Evolutionary conservation across 768 basidiomycete species (phyloP), one percentile per base, ranked within the genome.

Genomic region (Auricularia sp.): DNA sequence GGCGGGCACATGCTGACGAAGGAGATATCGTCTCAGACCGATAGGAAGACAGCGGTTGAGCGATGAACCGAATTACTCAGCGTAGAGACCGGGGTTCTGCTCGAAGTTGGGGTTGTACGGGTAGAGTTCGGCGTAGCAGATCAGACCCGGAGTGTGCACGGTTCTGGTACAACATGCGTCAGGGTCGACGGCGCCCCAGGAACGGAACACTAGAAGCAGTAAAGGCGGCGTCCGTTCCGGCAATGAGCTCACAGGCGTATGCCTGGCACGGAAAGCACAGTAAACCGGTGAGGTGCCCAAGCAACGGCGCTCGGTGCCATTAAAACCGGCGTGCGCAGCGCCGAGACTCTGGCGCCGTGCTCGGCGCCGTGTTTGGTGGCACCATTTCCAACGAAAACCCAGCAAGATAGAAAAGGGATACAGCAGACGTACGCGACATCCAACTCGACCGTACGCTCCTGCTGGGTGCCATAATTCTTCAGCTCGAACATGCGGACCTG

Each of bases 81-180:
- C n/a, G 54, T n/a, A 54, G 7, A 54, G 18, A 7, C 6, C 7
- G n/a, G 54, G 54, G n/a, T 54, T 10, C 11, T 54, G 7, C 8
- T 54, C 54, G 18, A n/a, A 54, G n/a, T 54, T 18, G 18, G 54
- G 54, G 54, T 54, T 54, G 54, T 54, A 54, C 54, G 54, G 54
- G 54, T 54, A 54, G n/a, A 54, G 54, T 18, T 54, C 54, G 54
- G 54, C 54, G 54, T 54, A 54, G 54, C 54, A 54, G 54, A 54
- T 54, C 11, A 54, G 54, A 11, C 54, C 54, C 54, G 54, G 54
- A 7, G 29, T n/a, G 1, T n/a, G 29, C n/a, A 54, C 29, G 11
- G 18, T 7, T 8, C 54, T 54, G 54, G 8, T 7, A 54, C n/a
- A 18, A 54, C 45, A 54, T 54, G 54, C 8, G n/a, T 54, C 54